phyloP scores from a whole-genome alignment of 1,284 basidiomycete genomes.

The Puccinia coronata region DNA sequence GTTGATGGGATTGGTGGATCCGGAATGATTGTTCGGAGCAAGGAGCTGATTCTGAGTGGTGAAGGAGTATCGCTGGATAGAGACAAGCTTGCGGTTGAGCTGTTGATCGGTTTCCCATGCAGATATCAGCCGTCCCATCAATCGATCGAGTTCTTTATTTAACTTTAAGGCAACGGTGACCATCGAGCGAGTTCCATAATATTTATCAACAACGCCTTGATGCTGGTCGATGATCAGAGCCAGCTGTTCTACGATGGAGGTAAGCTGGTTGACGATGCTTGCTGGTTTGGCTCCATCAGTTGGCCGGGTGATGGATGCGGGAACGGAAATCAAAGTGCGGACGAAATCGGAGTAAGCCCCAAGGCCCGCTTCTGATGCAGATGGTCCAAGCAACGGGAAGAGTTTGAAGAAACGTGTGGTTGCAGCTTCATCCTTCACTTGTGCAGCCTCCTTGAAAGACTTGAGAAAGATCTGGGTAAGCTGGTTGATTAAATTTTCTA shows the following conservation, averaged over 20 bases:
- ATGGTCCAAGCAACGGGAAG: constrained; percentile 83
- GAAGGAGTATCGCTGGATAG: constrained; percentile 19
- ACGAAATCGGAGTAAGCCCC: constrained; percentile 91
- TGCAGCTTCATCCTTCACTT: constrained; percentile 75
- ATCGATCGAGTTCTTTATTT: constrained; percentile 55
- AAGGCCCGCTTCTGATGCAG: constrained; percentile 84
- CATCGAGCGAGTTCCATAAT: constrained; percentile 68
- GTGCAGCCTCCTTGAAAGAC: constrained; percentile 77
- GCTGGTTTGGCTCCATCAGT: constrained; percentile 84
- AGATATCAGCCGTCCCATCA: constrained; percentile 55
- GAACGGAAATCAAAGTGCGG: constrained; percentile 73
- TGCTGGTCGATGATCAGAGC: constrained; percentile 96
- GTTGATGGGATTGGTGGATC: constrained; percentile 6
- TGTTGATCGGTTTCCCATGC: constrained; percentile 55
- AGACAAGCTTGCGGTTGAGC: constrained; percentile 52
- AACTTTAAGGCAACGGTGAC: constrained; percentile 61
- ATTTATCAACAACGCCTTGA: constrained; percentile 94
- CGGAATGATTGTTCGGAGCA: neutral
- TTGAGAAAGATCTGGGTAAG: constrained; percentile 76
- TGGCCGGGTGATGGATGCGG: constrained; percentile 37
- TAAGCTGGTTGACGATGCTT: constrained; percentile 76
- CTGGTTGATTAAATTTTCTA: constrained; percentile 72
- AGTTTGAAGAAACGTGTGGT: constrained; percentile 95
- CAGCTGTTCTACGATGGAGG: constrained; percentile 88
- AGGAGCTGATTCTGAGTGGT: constrained; percentile 13